Evolutionary conservation across 306 rosid genomes (phyloP).

Genomic region (Cicer chorassanicum): DNA sequence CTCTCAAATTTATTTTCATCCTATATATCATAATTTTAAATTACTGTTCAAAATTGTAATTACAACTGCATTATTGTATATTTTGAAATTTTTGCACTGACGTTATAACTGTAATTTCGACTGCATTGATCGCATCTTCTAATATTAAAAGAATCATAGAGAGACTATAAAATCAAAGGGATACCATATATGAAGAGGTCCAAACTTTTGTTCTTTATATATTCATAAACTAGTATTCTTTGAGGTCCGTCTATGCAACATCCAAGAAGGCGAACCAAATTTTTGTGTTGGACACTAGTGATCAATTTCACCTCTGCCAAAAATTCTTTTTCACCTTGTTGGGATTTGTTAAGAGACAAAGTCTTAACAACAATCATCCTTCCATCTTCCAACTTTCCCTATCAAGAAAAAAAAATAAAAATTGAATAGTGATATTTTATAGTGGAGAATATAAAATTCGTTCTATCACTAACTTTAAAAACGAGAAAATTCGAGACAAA

Average conservation of each 20-base stretch:
- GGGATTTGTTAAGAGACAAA: conserved; percentile 67
- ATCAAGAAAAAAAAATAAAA: not conserved
- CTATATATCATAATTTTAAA: no score
- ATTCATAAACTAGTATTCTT: conserved; percentile 78
- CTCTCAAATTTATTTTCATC: no score
- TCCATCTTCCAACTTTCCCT: conserved; percentile 77
- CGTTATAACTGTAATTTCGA: no score
- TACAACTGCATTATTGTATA: no score
- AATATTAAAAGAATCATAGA: not conserved
- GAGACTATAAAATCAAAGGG: not conserved
- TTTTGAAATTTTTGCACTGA: no score
- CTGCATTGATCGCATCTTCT: no score
- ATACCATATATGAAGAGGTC: conserved; percentile 70
- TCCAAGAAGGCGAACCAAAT: conserved; percentile 79
- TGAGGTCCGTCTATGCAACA: conserved; percentile 80
- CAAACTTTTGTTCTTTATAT: conserved; percentile 74
- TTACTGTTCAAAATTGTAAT: no score
- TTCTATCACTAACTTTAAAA: no score
- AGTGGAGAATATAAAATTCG: no score
- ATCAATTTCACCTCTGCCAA: conserved; percentile 72
- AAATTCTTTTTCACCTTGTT: conserved; percentile 83
- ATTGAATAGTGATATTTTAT: no score
- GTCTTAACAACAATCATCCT: conserved; percentile 67
- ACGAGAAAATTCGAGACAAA: no score
- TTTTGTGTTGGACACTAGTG: conserved; percentile 86